Evolutionary conservation across 805 yeast species (phyloP).

Genomic region (Debaryomyces prosopidis): DNA sequence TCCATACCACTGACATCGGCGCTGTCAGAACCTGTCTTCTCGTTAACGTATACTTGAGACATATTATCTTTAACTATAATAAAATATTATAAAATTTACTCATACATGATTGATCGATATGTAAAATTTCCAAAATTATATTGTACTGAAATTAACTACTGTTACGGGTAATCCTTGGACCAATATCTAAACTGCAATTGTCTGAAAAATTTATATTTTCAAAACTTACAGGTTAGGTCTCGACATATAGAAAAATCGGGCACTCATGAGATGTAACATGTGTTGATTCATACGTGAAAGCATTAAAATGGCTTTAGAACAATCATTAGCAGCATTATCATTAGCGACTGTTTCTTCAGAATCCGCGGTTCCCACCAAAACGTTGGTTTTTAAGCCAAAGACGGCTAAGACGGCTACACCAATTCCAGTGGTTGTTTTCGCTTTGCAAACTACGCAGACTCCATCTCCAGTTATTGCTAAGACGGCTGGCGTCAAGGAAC

Average conservation of each 20-base stretch:
- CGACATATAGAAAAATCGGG: background rate
- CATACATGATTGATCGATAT: too few relatives aligned
- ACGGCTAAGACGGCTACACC: conserved; percentile 80
- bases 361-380: conserved; percentile 59
- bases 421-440: conserved; percentile 79
- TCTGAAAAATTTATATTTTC: too few relatives aligned
- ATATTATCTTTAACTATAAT: conserved; percentile 13
- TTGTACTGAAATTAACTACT: background rate
- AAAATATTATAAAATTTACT: too few relatives aligned
- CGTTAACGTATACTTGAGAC: conserved; percentile 67
- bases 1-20: conserved; percentile 61
- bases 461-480: conserved; percentile 66
- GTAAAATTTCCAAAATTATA: background rate
- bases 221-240: background rate
- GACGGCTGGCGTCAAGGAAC: conserved; percentile 74
- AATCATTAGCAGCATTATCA: conserved; percentile 66
- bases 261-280: background rate
- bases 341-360: conserved; percentile 54
- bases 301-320: conserved; percentile 60
- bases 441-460: conserved; percentile 68
- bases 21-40: conserved; percentile 66
- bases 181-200: background rate
- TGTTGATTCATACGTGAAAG: background rate
- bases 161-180: background rate
- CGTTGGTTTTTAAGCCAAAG: conserved; percentile 87